Evolutionary conservation across 2,329 filamentous ascomycete species (phyloP), one percentile per base, ranked within the genome.

Genomic region (Emmonsiellopsis sp.): DNA sequence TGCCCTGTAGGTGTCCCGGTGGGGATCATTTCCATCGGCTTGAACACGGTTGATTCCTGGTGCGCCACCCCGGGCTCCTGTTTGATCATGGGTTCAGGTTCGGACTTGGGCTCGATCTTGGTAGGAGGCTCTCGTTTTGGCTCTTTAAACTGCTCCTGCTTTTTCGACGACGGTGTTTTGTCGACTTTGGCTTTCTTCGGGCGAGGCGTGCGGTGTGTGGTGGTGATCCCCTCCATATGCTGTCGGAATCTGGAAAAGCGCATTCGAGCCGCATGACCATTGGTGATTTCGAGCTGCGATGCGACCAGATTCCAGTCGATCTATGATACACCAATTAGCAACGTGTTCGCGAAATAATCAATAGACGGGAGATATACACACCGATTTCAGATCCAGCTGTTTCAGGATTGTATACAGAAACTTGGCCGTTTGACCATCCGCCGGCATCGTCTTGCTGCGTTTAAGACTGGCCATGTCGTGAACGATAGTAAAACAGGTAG

Each of bases 261-360:
- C 78, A 81, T 81, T 40, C 78, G 74, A 11, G 78, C 78, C 3
- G 78, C 78, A 59, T 81, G 78, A 39, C 77, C 78, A 51, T 80
- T 81, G 37, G 75, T 76, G 52, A 81, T 78, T 44, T 74, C 73
- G 10, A 77, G 65, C 46, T 77, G 66, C 2, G 63, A 64, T 11
- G 78, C 77, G 13, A 81, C 75, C 40, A 68, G 61, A 47, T 72
- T 73, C 78, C 78, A 81, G 58, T 81, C 74, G 56, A 80, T 72
- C 76, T 79, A 53, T 52, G 13, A 51, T 9, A 32, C 5, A 1
- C 45, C 6, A 31, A n/a, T 48, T 47, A 52, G 48, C 17, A 21
- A 11, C 13, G 31, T 34, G 50, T 40, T 11, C 46, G 33, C n/a
- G 6, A 27, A 54, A 60, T 42, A 52, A 48, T 51, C 27, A 49